Base-by-base conservation (phyloP, 768 basidiomycete genomes). In the Amanita exitialis region DNA sequence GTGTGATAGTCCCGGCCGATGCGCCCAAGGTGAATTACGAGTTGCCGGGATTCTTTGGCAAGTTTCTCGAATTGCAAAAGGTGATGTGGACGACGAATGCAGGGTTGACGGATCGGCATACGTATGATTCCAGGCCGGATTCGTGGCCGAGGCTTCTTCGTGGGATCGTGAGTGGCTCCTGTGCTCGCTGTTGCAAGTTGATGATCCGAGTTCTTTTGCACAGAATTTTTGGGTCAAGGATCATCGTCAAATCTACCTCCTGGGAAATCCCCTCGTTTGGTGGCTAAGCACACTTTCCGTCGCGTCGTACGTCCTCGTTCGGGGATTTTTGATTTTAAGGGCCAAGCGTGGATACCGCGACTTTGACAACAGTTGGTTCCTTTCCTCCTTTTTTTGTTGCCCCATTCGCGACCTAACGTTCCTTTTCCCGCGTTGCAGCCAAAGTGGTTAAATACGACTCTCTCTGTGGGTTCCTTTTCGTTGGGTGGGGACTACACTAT, bases 171-270 rank as follows among this genome's bases (percentile, higher is more conserved):
- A 73, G 90, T 75, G 6, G 12, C n/a, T 21, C 13, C 37, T 12
- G 10, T 30, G 9, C 44, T 52, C 44, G 23, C 27, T 20, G 41
- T 37, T 9, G 13, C 4, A 6, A 2, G 0, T 47, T 16, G 12
- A 12, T 4, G 43, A 35, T n/a, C 13, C 28, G 51, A 32, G 53
- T 56, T n/a, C n/a, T n/a, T 18, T 54, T 18, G 20, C 23, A 35
- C 56, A 93, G 92, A 96, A 94, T 68, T 98, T 97, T 69, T 98
- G 96, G 96, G 91, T 96, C 39, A 93, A 93, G 66, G 90, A 98
- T 54, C 86, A 97, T 62, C 79, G 79, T 39, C 96, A 99, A 61
- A 87, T 99, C 54, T 99, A 99, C 65, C 78, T 98, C 39, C 75
- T 96, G 18, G 96, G 96, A 2, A 99, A 98, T 62, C 91, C 94